Conservation (phyloP, 176 grass and related monocot genomes). For the Themeda triandra region DNA sequence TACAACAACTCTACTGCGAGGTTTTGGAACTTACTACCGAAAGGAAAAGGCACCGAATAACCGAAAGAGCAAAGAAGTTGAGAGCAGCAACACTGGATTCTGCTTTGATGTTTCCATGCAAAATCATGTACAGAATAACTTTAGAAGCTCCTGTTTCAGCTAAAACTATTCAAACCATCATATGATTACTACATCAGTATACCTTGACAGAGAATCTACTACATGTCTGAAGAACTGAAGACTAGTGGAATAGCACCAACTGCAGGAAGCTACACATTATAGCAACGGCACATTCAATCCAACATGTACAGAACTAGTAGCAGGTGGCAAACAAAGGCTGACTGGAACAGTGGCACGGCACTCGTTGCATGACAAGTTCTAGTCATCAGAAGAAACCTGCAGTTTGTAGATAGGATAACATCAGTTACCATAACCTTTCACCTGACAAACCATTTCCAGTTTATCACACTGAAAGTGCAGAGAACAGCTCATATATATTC, state of each 20-base stretch:
- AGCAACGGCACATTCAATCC: background rate
- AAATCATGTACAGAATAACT: background rate
- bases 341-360: background rate
- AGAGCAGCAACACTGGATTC: background rate
- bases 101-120: background rate
- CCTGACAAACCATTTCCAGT: background rate
- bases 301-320: background rate
- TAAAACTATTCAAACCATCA: background rate
- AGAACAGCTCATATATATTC: too few relatives aligned
- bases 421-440: background rate
- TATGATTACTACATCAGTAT: background rate
- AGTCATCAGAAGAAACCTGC: slow-evolving; percentile 44
- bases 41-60: too few relatives aligned
- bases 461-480: background rate
- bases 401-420: background rate
- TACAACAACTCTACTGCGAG: too few relatives aligned
- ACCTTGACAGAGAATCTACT: background rate
- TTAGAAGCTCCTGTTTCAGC: background rate
- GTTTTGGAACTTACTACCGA: too few relatives aligned
- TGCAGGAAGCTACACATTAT: background rate
- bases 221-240: background rate
- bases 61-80: too few relatives aligned
- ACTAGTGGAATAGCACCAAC: background rate
- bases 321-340: background rate
- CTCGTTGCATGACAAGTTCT: background rate